phyloP scores from a whole-genome alignment of 2,329 filamentous ascomycete species.

The Cadophora sp. region DNA sequence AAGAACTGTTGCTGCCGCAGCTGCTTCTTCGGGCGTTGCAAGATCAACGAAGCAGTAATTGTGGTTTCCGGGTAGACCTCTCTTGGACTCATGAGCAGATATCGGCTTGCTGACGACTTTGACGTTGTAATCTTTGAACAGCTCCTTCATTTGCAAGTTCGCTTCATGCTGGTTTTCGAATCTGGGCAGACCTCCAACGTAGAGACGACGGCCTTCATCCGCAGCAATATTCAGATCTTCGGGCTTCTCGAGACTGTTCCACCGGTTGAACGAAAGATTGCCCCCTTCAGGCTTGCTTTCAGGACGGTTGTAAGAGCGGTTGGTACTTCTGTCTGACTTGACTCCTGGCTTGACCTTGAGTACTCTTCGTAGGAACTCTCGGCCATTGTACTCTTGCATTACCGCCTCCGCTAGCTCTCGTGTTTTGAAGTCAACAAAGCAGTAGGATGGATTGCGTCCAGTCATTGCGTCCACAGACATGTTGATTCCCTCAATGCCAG shows the following conservation, averaged over 20 bases:
- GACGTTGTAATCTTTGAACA: constrained; percentile 56
- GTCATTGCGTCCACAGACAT: constrained; percentile 74
- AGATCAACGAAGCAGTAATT: constrained; percentile 74
- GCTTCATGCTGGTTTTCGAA: constrained; percentile 57
- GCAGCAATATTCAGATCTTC: constrained; percentile 33
- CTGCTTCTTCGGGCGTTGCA: constrained; percentile 58
- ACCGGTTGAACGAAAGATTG: constrained; percentile 33
- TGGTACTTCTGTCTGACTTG: constrained; percentile 30
- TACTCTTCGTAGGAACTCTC: constrained; percentile 60
- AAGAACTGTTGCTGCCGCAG: constrained; percentile 54
- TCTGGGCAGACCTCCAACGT: constrained; percentile 56
- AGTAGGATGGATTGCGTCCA: constrained; percentile 74
- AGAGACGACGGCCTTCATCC: constrained; percentile 51
- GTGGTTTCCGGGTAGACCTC: constrained; percentile 58
- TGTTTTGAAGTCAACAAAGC: constrained; percentile 71
- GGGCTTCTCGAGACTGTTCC: constrained; percentile 34
- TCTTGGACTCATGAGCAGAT: constrained; percentile 63
- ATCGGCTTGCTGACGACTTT: constrained; percentile 50
- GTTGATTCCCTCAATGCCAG: constrained; percentile 62
- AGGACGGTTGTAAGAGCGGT: constrained; percentile 19
- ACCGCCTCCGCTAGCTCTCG: constrained; percentile 63
- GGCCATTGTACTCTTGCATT: constrained; percentile 61
- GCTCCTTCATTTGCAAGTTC: constrained; percentile 52
- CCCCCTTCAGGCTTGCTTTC: constrained; percentile 3
- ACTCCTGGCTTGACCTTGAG: constrained; percentile 71